Evolutionary conservation across 495 filamentous ascomycete genomes (phyloP).

Genomic region (Lophiostoma macrostomum): DNA sequence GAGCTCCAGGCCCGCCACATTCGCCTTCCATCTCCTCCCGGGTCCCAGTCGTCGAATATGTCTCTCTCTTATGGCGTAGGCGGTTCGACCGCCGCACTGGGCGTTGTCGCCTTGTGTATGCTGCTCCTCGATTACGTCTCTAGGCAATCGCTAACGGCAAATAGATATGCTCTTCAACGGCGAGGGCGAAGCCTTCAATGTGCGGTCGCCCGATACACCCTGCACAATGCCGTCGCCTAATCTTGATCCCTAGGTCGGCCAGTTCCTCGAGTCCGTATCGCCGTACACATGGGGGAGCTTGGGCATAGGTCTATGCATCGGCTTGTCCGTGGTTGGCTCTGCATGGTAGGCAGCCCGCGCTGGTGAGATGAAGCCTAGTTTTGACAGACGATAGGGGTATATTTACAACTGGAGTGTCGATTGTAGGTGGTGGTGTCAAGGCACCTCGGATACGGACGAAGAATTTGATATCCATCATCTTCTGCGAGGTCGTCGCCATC

Average conservation of each 20-base stretch:
- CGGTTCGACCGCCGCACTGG: conserved; percentile 65
- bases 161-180: conserved; percentile 97
- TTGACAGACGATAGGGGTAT: conserved; percentile 70
- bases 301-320: conserved; percentile 92
- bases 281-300: conserved; percentile 90
- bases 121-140: conserved; percentile 11
- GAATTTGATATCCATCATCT: conserved; percentile 99
- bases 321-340: conserved; percentile 90
- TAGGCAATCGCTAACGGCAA: conserved; percentile 39
- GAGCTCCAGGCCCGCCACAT: conserved; percentile 11
- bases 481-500: conserved; percentile 99
- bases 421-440: conserved; percentile 92
- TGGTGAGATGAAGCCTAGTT: not conserved
- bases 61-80: conserved; percentile 61
- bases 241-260: conserved; percentile 64
- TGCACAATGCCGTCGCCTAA: not conserved
- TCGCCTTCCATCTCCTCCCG: conserved; percentile 2
- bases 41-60: conserved; percentile 31
- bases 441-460: conserved; percentile 97
- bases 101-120: conserved; percentile 88
- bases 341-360: conserved; percentile 73
- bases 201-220: conserved; percentile 49
- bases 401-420: conserved; percentile 97
- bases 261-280: conserved; percentile 89
- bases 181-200: conserved; percentile 94